These are phyloP conservation scores for Chionographis japonica DNA, from an alignment of 106 monocot species.

Conservation along the genomic window DNA sequence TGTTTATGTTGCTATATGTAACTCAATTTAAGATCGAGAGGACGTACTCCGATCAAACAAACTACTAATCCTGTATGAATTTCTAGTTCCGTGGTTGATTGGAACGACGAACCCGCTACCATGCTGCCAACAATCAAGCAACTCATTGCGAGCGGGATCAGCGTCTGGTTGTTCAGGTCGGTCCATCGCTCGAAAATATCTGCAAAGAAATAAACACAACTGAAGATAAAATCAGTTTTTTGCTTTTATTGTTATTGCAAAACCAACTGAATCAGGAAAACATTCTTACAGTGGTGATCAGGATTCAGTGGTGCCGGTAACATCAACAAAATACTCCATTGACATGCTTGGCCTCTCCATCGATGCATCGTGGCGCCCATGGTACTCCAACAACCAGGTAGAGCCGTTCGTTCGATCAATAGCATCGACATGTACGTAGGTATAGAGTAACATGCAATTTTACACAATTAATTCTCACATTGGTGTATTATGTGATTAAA, in stretches of 20 bases:
- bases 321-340: conserved; percentile 20
- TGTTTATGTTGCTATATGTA: background rate
- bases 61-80: too few relatives aligned
- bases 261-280: too few relatives aligned
- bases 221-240: too few relatives aligned
- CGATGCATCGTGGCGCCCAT: conserved; percentile 15
- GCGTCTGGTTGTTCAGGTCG: conserved; percentile 35
- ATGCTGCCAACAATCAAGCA: conserved; percentile 20
- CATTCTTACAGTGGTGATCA: conserved; percentile 22
- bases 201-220: too few relatives aligned
- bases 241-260: too few relatives aligned
- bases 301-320: conserved; percentile 17
- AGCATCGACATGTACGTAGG: too few relatives aligned
- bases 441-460: too few relatives aligned
- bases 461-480: too few relatives aligned
- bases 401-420: too few relatives aligned
- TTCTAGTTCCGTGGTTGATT: background rate
- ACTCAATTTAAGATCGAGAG: too few relatives aligned
- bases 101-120: conserved; percentile 10
- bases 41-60: too few relatives aligned
- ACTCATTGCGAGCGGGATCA: conserved; percentile 18
- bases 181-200: background rate
- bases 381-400: conserved; percentile 7
- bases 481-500: background rate
- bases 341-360: conserved; percentile 14